Evolutionary conservation across 2,329 filamentous ascomycete genomes (phyloP).

Genomic region (Clonostachys solani): DNA sequence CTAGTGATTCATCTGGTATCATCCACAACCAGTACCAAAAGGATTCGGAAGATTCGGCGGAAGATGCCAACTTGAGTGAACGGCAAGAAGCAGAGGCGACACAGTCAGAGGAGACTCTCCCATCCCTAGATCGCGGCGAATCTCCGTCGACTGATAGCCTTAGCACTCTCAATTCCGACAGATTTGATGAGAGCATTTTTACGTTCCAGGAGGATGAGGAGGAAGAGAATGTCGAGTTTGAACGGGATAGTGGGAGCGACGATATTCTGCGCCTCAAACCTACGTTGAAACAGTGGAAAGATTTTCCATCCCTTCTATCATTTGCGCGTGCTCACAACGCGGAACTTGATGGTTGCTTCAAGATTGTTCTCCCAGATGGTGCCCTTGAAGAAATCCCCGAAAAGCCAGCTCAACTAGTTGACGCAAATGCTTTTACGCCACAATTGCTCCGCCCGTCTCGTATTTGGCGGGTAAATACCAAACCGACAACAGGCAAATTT

Average conservation of each 20-base stretch:
- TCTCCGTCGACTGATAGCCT: no score
- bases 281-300: constrained; percentile 24
- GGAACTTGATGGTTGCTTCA: constrained; percentile 29
- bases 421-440: constrained; percentile 28
- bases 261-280: constrained; percentile 25
- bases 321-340: constrained; percentile 22
- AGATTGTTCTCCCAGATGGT: constrained; percentile 24
- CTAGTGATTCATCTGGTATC: no score
- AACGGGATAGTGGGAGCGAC: constrained; percentile 20
- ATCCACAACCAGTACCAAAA: no score
- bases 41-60: no score
- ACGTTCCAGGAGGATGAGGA: not conserved
- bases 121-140: no score
- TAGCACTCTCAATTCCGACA: no score
- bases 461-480: constrained; percentile 29
- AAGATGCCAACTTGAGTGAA: no score
- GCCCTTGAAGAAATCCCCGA: constrained; percentile 22
- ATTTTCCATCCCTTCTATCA: constrained; percentile 27
- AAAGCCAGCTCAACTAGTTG: constrained; percentile 18
- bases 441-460: constrained; percentile 24
- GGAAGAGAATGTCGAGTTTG: constrained; percentile 12
- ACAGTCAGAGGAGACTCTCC: no score
- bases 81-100: no score
- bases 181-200: no score
- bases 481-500: constrained; percentile 24